Evolutionary conservation across 805 yeast genomes (phyloP), one percentile per base, ranked within the genome.

Genomic region (Vanderwaltozyma polyspora): DNA sequence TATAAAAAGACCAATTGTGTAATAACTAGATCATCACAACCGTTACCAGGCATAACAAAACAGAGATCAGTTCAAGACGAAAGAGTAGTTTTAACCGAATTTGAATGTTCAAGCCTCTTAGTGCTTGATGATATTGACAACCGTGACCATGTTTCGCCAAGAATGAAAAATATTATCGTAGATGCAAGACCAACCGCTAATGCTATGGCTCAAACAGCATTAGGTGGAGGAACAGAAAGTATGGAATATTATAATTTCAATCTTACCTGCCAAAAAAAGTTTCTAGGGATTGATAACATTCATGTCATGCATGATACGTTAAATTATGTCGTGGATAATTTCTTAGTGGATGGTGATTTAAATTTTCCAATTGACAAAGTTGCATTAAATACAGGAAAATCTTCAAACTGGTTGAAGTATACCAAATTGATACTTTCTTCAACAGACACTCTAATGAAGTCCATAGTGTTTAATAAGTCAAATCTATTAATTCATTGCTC

Each of bases 151-250:
- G 17, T 6, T 5, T 17, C 3, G 25, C 35, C 12, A 46, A 45
- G 69, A 12, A 24, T 12, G 16, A 68, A 66, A 30, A 78, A 87
- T 49, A 57, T 91, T 19, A 76, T 91, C 21, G 89, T 85, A 4
- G 98, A 91, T 60, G 81, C 94, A 16, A 66, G 98, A 36, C 98
- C 98, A 1, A 57, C 86, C 18, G 80, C 96, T 0, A 91, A 91
- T 57, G 97, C 97, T 6, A 72, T 86, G 72, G 97, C 95, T 0
- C 97, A 91, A 49, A 83, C 84, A 30, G 97, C 97, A 0, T 60
- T 91, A 12, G 98, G 98, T 10, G 98, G 96, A n/a, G 98, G 98
- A 1, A 80, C 95, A 0, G 98, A 91, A 52, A 79, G 73, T 44
- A 82, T 86, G 68, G 96, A 89, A 37, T 74, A 85, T 51, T 89